phyloP scores from a whole-genome alignment of 345 rosid species.

The Psidium guajava region DNA sequence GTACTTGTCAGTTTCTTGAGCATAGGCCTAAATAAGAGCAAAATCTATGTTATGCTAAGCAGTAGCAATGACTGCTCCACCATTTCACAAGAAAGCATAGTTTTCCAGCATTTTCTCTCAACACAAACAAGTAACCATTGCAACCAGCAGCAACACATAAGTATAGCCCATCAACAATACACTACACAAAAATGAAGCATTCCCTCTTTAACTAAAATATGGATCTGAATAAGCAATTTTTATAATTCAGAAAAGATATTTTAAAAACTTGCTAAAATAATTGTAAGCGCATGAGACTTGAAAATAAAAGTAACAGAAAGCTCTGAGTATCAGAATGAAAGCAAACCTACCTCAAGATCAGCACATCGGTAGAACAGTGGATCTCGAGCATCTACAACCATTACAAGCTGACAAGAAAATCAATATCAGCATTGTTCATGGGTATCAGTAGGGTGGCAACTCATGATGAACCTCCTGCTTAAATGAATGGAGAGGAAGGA shows the following conservation, averaged over 20 bases:
- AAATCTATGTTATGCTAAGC: not conserved
- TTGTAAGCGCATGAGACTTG: not conserved
- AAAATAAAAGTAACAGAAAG: not conserved
- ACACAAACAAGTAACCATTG: not conserved
- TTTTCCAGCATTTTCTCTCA: not conserved
- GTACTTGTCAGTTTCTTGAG: slow-evolving; percentile 62
- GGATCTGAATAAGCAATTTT: not conserved
- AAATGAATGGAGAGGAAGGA: not conserved
- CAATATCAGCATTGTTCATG: not conserved
- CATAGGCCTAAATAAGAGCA: slow-evolving; percentile 47
- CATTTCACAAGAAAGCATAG: not conserved
- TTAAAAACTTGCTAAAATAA: not conserved
- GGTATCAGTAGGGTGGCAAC: not conserved
- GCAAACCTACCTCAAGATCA: slow-evolving; percentile 72
- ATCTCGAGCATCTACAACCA: slow-evolving; percentile 96
- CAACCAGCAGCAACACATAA: not conserved
- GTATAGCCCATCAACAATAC: not conserved
- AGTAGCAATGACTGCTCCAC: not conserved
- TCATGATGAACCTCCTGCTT: not conserved
- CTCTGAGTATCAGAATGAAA: not conserved
- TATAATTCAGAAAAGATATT: not conserved
- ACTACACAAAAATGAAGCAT: not conserved
- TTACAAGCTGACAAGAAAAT: slow-evolving; percentile 55
- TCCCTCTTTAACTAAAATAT: not conserved
- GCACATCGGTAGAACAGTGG: slow-evolving; percentile 86